phyloP scores from a whole-genome alignment of 495 filamentous ascomycete genomes.

The Podospora tetraspora region DNA sequence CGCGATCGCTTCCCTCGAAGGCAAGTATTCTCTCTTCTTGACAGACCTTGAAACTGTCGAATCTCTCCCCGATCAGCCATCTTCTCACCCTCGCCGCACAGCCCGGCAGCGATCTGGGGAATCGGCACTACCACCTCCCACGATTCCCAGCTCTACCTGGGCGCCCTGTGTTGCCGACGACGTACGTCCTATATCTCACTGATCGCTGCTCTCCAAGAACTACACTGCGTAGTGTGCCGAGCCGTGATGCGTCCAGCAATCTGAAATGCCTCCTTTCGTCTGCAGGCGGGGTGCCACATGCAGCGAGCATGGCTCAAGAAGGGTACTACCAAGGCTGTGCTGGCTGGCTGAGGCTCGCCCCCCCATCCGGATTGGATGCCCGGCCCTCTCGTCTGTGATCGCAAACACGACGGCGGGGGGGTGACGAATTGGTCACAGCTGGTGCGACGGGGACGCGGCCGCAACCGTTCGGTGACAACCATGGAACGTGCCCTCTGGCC shows the following conservation, averaged over 20 bases:
- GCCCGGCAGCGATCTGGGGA: not conserved
- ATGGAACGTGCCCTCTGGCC: not conserved
- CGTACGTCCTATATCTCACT: not conserved
- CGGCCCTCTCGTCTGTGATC: not conserved
- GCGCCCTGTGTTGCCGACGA: not conserved
- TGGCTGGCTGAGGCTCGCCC: constrained; percentile 15
- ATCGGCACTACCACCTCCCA: not conserved
- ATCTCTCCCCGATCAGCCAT: not conserved
- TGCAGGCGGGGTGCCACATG: constrained; percentile 12
- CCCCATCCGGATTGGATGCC: constrained; percentile 8
- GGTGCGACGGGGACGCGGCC: constrained; percentile 3
- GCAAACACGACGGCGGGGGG: constrained; percentile 13
- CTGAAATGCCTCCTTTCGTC: constrained; percentile 7
- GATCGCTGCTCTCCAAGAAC: not conserved
- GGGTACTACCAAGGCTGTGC: constrained; percentile 14
- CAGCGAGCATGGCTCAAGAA: constrained; percentile 15
- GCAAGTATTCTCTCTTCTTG: not conserved
- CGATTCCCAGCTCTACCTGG: not conserved
- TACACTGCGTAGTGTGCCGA: not conserved
- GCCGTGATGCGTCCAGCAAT: constrained; percentile 6
- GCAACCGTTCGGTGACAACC: constrained; percentile 3
- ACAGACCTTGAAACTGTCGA: not conserved
- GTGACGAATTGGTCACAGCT: constrained; percentile 10
- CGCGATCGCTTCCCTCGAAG: not conserved
- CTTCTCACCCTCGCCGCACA: too few relatives aligned